These are phyloP conservation scores for Daedalea quercina DNA, from an alignment of 768 basidiomycete species.

Conservation along the genomic window DNA sequence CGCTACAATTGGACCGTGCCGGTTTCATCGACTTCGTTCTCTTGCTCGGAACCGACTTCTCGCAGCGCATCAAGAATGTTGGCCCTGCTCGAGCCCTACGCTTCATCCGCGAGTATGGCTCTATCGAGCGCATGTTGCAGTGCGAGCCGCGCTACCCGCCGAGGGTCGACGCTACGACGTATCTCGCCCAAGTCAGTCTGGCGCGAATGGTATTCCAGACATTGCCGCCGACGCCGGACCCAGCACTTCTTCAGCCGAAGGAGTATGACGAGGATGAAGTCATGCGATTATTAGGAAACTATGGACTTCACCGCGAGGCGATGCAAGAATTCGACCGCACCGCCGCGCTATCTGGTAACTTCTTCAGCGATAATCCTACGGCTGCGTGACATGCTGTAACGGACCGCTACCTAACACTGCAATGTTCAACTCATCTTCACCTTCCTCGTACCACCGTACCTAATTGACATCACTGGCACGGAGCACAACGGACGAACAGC, in stretches of 20 bases:
- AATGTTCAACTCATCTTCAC: too few species aligned
- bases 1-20: constrained; percentile 47
- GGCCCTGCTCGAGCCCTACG: constrained; percentile 76
- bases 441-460: too few species aligned
- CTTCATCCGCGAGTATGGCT: constrained; percentile 62
- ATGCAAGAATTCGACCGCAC: constrained; percentile 34
- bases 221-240: constrained; percentile 55
- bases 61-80: constrained; percentile 74
- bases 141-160: constrained; percentile 44
- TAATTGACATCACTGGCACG: too few species aligned
- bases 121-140: constrained; percentile 66
- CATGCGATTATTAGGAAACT: constrained; percentile 40
- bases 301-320: constrained; percentile 30
- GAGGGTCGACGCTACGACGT: constrained; percentile 38
- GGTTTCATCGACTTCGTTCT: constrained; percentile 81
- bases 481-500: too few species aligned
- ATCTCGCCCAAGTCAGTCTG: constrained; percentile 55
- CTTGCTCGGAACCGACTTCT: constrained; percentile 87
- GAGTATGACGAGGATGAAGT: constrained; percentile 38
- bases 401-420: too few species aligned
- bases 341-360: constrained; percentile 52
- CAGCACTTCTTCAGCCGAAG: constrained; percentile 25
- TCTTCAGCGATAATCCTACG: constrained; percentile 56
- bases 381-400: neutral
- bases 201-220: constrained; percentile 63